phyloP scores from a whole-genome alignment of 108 stramenopile species.

The Fragilariopsis cylindrus region DNA sequence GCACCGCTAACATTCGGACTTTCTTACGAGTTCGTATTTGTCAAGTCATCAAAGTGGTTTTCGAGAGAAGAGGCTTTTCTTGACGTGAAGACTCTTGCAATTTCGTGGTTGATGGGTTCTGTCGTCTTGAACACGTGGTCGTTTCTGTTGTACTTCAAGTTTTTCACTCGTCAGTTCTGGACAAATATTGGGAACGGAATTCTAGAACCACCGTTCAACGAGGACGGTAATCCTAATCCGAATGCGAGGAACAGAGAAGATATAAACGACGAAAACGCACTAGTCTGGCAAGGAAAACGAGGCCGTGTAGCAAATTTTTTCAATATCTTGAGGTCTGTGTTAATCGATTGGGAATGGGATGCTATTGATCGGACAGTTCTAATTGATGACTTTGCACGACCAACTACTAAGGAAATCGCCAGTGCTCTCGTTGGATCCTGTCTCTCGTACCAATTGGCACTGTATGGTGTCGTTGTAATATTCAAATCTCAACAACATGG shows the following conservation, averaged over 20 bases:
- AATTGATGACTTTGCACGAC: conserved; percentile 59
- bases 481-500: conserved; percentile 15
- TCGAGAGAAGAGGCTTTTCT: conserved; percentile 17
- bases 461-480: conserved; percentile 15
- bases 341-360: conserved; percentile 76
- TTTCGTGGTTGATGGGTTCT: conserved; percentile 58
- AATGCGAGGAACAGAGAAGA: conserved; percentile 16
- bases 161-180: conserved; percentile 74
- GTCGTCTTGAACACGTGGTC: conserved; percentile 71
- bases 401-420: conserved; percentile 47
- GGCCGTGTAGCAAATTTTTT: conserved; percentile 64
- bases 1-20: conserved; percentile 63
- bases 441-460: conserved; percentile 20
- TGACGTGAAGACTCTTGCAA: conserved; percentile 14
- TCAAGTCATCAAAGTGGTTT: conserved; percentile 45
- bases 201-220: conserved; percentile 42
- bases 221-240: conserved; percentile 33
- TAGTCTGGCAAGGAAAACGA: conserved; percentile 67
- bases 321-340: conserved; percentile 35
- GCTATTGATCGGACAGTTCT: conserved; percentile 55
- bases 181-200: conserved; percentile 42
- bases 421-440: conserved; percentile 48
- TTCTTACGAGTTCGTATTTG: conserved; percentile 53
- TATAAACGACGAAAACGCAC: conserved; percentile 6
- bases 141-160: conserved; percentile 45